Base-by-base conservation (phyloP, 1,284 basidiomycete species). In the Caloboletus firmus region DNA sequence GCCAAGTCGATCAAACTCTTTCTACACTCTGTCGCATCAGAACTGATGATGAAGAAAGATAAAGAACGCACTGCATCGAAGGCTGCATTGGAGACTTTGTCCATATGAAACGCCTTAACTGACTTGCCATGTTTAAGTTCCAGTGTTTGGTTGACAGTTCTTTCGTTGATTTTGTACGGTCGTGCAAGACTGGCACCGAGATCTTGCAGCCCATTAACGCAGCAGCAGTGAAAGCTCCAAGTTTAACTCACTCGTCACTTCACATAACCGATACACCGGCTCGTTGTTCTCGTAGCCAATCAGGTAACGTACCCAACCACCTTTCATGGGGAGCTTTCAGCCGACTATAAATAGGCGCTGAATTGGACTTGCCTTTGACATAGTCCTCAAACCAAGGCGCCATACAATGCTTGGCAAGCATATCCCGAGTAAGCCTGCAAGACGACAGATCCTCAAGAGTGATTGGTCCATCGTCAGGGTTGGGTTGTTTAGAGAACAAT, bases 231-330 rank as follows among this genome's bases (percentile, higher is more conserved):
- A 40, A n/a, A 51, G 28, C 39, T 20, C 41, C 34, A 34, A 46
- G 51, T n/a, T 40, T 44, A 31, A 78, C 87, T 62, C 59, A 93
- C 93, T 80, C 18, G 72, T 68, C 37, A 97, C 78, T 69, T 91
- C 84, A 67, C 93, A 93, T 51, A 94, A 79, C 44, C 93, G 83
- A 72, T 97, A 97, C 34, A 90, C 80, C n/a, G 80, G 77, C 54
- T 78, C 67, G 7, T 79, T 78, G 7, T 75, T 71, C 48, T 82
- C 78, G 4, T 74, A 61, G 0, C 85, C 85, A 61, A 90, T 84
- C 40, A 91, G 76, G 64, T 89, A 87, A 22, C 92, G 81, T 6
- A 95, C 91, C 80, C 85, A 95, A 24, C 83, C 82, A 45, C 87
- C 93, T 93, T 61, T 6, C 7, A 32, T 30, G 8, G 45, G 24